These are phyloP conservation scores for Plasmodium yoelii DNA, from an alignment of 169 alveolate genomes.

Conservation along the genomic window DNA sequence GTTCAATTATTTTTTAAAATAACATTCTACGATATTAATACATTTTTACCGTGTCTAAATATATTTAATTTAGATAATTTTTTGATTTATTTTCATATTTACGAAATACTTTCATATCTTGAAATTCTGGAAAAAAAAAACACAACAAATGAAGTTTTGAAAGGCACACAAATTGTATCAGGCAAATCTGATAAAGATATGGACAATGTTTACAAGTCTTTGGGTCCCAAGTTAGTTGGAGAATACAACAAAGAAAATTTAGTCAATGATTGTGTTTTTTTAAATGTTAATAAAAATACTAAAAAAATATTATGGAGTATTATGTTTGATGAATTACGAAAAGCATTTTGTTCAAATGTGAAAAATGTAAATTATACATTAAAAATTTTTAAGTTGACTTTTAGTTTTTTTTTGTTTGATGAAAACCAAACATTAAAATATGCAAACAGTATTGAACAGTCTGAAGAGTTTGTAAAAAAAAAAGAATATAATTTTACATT, in stretches of 20 bases:
- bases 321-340: conserved; percentile 50
- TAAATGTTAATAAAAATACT: conserved; percentile 44
- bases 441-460: not conserved
- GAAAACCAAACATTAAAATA: conserved; percentile 13
- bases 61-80: conserved; percentile 29
- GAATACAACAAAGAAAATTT: not conserved
- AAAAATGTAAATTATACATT: conserved; percentile 67
- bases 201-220: not conserved
- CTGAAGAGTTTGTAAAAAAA: conserved; percentile 8
- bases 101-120: conserved; percentile 43
- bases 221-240: not conserved
- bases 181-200: not conserved
- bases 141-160: not conserved
- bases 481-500: conserved; percentile 21
- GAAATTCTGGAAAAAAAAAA: conserved; percentile 11
- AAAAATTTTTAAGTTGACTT: conserved; percentile 46
- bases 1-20: conserved; percentile 49
- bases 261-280: conserved; percentile 49
- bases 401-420: conserved; percentile 57
- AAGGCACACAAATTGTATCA: conserved; percentile 30
- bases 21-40: conserved; percentile 30
- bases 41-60: conserved; percentile 41
- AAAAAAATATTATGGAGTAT: conserved; percentile 52
- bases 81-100: conserved; percentile 45
- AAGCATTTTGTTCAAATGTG: conserved; percentile 18